Conservation (phyloP, 192 early-diverging fungal genomes). For the Backusella parvicylindrica region DNA sequence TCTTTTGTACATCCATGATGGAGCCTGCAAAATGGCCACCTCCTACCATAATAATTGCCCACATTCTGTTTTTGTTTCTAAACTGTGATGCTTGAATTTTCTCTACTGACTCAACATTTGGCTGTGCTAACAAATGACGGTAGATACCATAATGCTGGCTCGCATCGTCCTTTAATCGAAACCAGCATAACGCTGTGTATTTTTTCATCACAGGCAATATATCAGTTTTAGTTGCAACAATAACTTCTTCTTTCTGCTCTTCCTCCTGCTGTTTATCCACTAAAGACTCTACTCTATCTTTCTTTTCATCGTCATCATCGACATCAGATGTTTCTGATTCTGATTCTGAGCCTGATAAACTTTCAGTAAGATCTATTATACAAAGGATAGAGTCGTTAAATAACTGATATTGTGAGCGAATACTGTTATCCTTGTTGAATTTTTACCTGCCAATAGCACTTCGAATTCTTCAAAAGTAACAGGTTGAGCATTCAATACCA, state of each 20-base stretch:
- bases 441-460: constrained; percentile 45
- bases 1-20: constrained; percentile 70
- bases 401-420: background rate
- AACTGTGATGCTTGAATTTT: background rate
- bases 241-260: constrained; percentile 4
- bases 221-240: background rate
- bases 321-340: constrained; percentile 25
- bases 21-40: constrained; percentile 91
- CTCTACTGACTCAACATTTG: background rate
- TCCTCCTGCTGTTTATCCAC: constrained; percentile 6
- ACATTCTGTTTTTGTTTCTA: constrained; percentile 40
- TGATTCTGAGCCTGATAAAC: constrained; percentile 47
- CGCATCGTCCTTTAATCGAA: background rate
- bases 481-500: constrained; percentile 31
- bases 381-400: background rate
- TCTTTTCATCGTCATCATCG: constrained; percentile 4
- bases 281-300: background rate
- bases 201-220: constrained; percentile 10
- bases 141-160: constrained; percentile 45
- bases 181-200: constrained; percentile 38
- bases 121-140: constrained; percentile 29
- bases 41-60: constrained; percentile 80
- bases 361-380: constrained; percentile 35
- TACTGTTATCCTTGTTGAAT: background rate
- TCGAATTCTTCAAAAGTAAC: constrained; percentile 47